Evolutionary conservation across 2,329 filamentous ascomycete genomes (phyloP), one percentile per base, ranked within the genome.

Genomic region (Leptographium procerum): DNA sequence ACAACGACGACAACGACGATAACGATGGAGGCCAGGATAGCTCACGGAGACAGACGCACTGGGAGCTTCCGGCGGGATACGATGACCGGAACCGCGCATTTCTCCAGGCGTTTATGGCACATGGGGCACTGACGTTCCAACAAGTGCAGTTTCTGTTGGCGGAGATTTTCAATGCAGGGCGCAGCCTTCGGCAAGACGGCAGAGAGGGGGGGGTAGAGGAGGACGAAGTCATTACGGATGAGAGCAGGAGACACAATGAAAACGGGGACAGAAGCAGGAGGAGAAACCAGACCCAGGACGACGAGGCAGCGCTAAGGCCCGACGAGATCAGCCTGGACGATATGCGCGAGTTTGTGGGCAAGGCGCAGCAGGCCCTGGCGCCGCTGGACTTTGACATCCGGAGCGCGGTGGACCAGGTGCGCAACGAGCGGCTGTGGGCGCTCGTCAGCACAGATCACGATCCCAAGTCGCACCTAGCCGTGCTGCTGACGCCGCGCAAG

Each of bases 361-460:
- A 79, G 26, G 83, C 90, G 33, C 90, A 91, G 65, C 77, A 81
- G 50, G 84, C 83, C 26, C 81, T 95, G 53, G 88, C 87, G 0
- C 79, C 83, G 10, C 89, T 95, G 68, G 92, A 97, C 73, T 85
- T 91, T 64, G 91, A 96, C 70, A 90, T 99, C 67, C 84, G 90
- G 61, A 87, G 79, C 67, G 82, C 82, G 4, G 73, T 82, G 40
- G 83, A 94, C 66, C 91, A 96, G 69, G 68, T 71, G 31, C 36
- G 53, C 36, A 33, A 22, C 52, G 78, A 83, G 65, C 82, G 84
- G n/a, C 75, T 91, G 26, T 96, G 86, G 69, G 89, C 88, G 2
- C 77, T 99, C 36, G 86, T 97, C 52, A 99, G 99, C 72, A 89
- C 87, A 1, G 86, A 88, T 11, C 90, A 87, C 61, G 94, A 99